Base-by-base conservation (phyloP, 805 yeast genomes). In the Sugiyamaella chiloensis region DNA sequence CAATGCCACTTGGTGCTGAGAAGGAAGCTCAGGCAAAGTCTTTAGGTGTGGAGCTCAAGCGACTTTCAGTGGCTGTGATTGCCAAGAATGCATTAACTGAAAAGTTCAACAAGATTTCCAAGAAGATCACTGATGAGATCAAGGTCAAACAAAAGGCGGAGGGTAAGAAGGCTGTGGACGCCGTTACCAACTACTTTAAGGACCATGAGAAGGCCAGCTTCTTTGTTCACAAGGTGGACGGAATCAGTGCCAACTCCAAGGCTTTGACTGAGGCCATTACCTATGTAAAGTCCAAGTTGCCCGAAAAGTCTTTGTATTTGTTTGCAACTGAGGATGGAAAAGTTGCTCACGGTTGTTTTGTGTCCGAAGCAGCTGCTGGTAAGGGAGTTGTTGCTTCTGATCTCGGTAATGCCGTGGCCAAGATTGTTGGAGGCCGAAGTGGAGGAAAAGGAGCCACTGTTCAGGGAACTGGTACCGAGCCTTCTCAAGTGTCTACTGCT, bases 391-490 rank as follows among this genome's bases (percentile, higher is more conserved):
- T 95, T 45, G 76, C 83, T 49, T 49, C 62, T 42, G 89, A 79
- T 24, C 75, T 89, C 57, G 95, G 95, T 26, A 68, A 75, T 45
- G 70, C 76, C 48, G 98, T 86, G 37, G 73, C 90, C 39, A 69
- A 72, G 30, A 72, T 75, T 59, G 80, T 93, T 58, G 99, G 99
- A 56, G 99, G 99, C 68, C 88, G 85, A 68, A 95, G 96, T 50
- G 99, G 99, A 71, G 99, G 99, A 68, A 93, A 88, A 71, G 98
- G 96, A 54, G 87, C 88, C 56, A 82, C 90, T 47, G 87, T 88
- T 59, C 99, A 93, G 73, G 99, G 99, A 69, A 85, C 88, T 82
- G 99, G 99, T 60, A 87, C 83, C 59, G 85, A 87, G 53, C 76
- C 82, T 30, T 74, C 70, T 27, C 87, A 85, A 54, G 74, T 88